A percentile compares a stretch with the other conserved stretches of the same genome.
Conservation (phyloP, 2,329 filamentous ascomycete genomes). For the Clathrospora elynae region DNA sequence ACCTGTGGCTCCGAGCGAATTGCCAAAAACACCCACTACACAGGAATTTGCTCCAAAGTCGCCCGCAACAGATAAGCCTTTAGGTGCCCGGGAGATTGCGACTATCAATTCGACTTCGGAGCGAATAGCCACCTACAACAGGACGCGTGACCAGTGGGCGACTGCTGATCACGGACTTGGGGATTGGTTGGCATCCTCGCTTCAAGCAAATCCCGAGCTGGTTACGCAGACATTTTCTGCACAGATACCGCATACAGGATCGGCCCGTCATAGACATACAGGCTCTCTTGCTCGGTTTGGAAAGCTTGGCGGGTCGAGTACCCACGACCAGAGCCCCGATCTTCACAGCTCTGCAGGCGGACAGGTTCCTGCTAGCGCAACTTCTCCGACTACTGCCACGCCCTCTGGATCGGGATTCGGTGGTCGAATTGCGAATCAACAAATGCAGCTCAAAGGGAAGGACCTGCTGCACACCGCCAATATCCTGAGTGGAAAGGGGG, state of each 20-base stretch:
- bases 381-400: slow-evolving; percentile 26
- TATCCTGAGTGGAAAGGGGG: slow-evolving; percentile 68
- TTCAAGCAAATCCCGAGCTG: slow-evolving; percentile 60
- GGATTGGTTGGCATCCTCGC: slow-evolving; percentile 60
- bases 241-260: slow-evolving; percentile 34
- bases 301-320: slow-evolving; percentile 36
- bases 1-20: slow-evolving; percentile 10
- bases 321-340: slow-evolving; percentile 22
- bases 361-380: slow-evolving; percentile 36
- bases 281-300: slow-evolving; percentile 47
- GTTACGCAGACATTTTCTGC: slow-evolving; percentile 35
- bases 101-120: slow-evolving; percentile 68
- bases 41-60: slow-evolving; percentile 28
- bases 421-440: slow-evolving; percentile 31
- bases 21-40: slow-evolving; percentile 17
- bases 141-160: slow-evolving; percentile 73
- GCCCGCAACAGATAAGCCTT: slow-evolving; percentile 44
- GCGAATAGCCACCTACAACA: slow-evolving; percentile 74
- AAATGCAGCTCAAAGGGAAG: slow-evolving; percentile 81
- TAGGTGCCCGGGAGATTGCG: slow-evolving; percentile 77
- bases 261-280: slow-evolving; percentile 43
- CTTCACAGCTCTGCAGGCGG: slow-evolving; percentile 30
- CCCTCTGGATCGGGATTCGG: slow-evolving; percentile 29
- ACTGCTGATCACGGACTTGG: slow-evolving; percentile 75
- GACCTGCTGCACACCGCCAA: slow-evolving; percentile 85